These are phyloP conservation scores for Coemansia sp. DNA, from an alignment of 192 early-diverging fungal genomes.

Conservation along the genomic window DNA sequence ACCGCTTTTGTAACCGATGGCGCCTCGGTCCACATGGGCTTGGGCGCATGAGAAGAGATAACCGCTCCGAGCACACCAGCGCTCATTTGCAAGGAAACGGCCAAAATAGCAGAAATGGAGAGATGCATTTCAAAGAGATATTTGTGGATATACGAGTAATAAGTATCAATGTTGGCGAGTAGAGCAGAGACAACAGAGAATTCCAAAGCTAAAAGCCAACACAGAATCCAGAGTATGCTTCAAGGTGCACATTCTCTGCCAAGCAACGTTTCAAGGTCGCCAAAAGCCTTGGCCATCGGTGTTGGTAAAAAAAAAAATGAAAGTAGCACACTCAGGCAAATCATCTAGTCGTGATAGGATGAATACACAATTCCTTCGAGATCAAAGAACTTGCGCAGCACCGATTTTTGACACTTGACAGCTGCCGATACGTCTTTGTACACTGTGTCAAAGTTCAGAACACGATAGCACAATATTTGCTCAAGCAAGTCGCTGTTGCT, in stretches of 20 bases:
- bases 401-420: conserved; percentile 22
- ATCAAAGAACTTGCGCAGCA: conserved; percentile 38
- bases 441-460: conserved; percentile 28
- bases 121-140: conserved; percentile 1
- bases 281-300: neutral
- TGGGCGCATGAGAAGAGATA: neutral
- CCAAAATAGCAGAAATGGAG: neutral
- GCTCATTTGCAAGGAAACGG: neutral
- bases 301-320: conserved; percentile 5
- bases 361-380: conserved; percentile 35
- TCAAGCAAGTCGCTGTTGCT: conserved; percentile 19
- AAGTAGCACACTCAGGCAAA: neutral
- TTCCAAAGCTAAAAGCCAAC: neutral
- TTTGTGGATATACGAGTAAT: neutral
- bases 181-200: neutral
- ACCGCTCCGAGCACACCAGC: conserved; percentile 1
- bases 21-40: neutral
- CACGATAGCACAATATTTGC: conserved; percentile 33
- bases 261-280: conserved; percentile 9
- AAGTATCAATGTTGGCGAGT: neutral
- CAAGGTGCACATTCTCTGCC: conserved; percentile 5
- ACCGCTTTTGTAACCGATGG: conserved; percentile 12
- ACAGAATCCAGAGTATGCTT: neutral
- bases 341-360: conserved; percentile 8
- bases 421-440: conserved; percentile 14